These are phyloP conservation scores for Russula olivacea DNA, from an alignment of 768 basidiomycete genomes.

Conservation along the genomic window DNA sequence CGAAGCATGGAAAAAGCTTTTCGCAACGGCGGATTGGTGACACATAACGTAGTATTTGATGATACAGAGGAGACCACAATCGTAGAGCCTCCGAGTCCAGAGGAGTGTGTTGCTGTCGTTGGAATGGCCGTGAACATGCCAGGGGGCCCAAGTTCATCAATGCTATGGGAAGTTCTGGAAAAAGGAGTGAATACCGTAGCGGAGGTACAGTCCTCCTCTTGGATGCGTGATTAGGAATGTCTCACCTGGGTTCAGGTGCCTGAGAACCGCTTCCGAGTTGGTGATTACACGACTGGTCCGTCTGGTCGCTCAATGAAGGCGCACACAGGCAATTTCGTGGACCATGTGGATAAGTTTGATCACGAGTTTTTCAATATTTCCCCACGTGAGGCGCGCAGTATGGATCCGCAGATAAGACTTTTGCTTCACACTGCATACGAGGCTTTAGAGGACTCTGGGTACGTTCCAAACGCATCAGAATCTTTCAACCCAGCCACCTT, in stretches of 20 bases:
- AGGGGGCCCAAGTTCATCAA: conserved; percentile 43
- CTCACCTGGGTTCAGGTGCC: conserved; percentile 47
- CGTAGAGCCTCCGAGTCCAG: conserved; percentile 27
- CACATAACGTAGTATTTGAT: conserved; percentile 6
- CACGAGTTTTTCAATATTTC: conserved; percentile 66
- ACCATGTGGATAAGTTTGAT: conserved; percentile 55
- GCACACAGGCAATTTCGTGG: conserved; percentile 58
- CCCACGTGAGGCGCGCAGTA: conserved; percentile 65
- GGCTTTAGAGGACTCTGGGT: conserved; percentile 66
- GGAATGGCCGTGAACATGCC: conserved; percentile 60
- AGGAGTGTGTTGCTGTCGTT: conserved; percentile 59
- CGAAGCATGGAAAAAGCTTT: conserved; percentile 38
- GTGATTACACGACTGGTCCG: conserved; percentile 34
- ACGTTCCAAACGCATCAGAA: conserved; percentile 52
- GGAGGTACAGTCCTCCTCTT: conserved; percentile 38
- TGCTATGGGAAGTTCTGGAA: conserved; percentile 57
- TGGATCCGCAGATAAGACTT: conserved; percentile 73
- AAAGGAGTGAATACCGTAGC: conserved; percentile 50
- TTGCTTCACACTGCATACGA: conserved; percentile 61
- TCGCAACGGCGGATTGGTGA: conserved; percentile 23
- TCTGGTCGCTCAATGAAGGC: conserved; percentile 44
- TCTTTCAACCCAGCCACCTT: conserved; percentile 49
- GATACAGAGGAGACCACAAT: not conserved
- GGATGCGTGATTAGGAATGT: not conserved
- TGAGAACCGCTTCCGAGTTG: conserved; percentile 46